phyloP scores from a whole-genome alignment of 1,284 basidiomycete genomes.

The Pascua guehoae region DNA sequence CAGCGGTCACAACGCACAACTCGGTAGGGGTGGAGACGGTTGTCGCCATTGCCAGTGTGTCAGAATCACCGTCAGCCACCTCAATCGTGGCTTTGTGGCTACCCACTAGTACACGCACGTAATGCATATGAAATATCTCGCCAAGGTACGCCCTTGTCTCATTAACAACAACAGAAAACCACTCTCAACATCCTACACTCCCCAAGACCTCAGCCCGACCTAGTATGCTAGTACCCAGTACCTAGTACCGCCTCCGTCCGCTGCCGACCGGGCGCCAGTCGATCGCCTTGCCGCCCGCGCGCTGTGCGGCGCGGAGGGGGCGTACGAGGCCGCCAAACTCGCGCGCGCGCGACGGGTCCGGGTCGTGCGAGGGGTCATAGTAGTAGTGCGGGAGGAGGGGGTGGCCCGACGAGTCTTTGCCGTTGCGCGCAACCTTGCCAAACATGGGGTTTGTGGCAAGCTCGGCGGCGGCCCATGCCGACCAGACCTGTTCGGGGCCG shows the following conservation, averaged over 20 bases:
- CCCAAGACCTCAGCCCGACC: too few species aligned
- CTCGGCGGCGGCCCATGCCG: slow-evolving; percentile 34
- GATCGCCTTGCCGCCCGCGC: slow-evolving; percentile 46
- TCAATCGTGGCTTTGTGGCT: too few species aligned
- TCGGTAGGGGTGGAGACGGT: too few species aligned
- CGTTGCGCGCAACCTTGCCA: slow-evolving; percentile 47
- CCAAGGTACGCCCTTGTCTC: too few species aligned
- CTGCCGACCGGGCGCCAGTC: slow-evolving; percentile 49
- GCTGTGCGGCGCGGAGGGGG: slow-evolving; percentile 45
- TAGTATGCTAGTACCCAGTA: neutral
- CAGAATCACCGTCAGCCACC: too few species aligned
- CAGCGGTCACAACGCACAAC: too few species aligned
- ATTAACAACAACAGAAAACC: neutral
- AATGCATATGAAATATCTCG: too few species aligned
- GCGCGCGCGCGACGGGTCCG: slow-evolving; percentile 39
- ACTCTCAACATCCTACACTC: neutral
- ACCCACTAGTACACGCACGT: too few species aligned
- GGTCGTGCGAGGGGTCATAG: slow-evolving; percentile 46
- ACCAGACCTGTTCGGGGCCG: slow-evolving; percentile 40
- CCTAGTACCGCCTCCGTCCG: slow-evolving; percentile 30
- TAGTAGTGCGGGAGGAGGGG: slow-evolving; percentile 49
- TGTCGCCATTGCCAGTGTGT: too few species aligned
- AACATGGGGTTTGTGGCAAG: slow-evolving; percentile 46
- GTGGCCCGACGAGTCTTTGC: slow-evolving; percentile 48
- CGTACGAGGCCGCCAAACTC: slow-evolving; percentile 48